Base-by-base conservation (phyloP, 306 rosid genomes). In the Albizia julibrissin region DNA sequence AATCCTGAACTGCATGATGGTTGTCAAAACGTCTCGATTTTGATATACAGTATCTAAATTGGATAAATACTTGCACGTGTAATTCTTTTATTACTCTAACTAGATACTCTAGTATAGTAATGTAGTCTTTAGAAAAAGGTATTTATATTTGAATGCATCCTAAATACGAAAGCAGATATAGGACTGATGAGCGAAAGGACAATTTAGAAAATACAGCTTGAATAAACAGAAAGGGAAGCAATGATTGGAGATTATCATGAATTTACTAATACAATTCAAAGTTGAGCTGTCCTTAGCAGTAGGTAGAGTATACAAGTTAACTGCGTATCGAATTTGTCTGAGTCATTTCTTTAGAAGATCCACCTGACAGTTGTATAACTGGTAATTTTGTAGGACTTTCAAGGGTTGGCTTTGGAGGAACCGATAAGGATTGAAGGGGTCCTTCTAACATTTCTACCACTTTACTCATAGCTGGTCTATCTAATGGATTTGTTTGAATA, bases 371-470 rank as follows among this genome's bases (percentile, higher is more conserved):
- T 13, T 54, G 59, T 52, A 52, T 16, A 31, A 69, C 0, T 6
- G 82, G 56, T 33, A 69, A 65, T 47, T 5, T 43, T 33, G 76
- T 9, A 14, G 86, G 89, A 39, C 68, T 70, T 10, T 46, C 24
- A 50, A 74, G 39, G 49, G 24, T 64, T 14, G 86, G 90, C 9
- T 80, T 83, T 4, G 85, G 87, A 34, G 87, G 87, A 77, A 80
- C 14, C 31, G 43, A 58, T 15, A 83, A 10, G 10, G 81, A 66
- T 8, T 83, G 72, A 49, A 73, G 42, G 3, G 66, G 77, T 21
- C 87, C 89, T 83, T 80, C 83, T 14, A 83, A 18, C 11, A 82
- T 78, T 62, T 85, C 79, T 59, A 78, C 73, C 16, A 77, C 85
- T 75, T 74, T 78, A 13, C 76, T 61, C 78, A 85, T 82, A 8